Conservation (phyloP, 2,329 filamentous ascomycete genomes). For the Aspergillus texensis region DNA sequence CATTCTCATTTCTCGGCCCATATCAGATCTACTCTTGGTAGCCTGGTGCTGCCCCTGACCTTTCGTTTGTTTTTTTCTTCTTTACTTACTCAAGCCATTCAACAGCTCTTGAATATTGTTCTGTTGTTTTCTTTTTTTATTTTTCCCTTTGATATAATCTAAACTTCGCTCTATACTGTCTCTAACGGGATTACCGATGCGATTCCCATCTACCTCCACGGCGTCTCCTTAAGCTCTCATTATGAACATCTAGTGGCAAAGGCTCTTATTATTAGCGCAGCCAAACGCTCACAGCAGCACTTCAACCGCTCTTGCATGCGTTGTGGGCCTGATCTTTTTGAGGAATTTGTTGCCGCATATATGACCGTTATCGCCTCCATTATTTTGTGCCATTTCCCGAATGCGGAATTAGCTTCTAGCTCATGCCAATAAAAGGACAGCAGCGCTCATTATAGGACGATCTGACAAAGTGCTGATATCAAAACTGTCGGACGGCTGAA, state of each 20-base stretch:
- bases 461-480: not conserved
- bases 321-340: not conserved
- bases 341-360: not conserved
- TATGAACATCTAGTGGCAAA: slow-evolving; percentile 11
- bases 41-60: slow-evolving; percentile 5
- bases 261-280: slow-evolving; percentile 5
- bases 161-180: not conserved
- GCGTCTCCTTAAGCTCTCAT: slow-evolving; percentile 4
- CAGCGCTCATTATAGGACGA: not conserved
- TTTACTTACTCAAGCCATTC: not conserved
- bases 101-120: not conserved
- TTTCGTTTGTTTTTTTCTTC: not conserved
- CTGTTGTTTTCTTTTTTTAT: not conserved
- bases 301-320: not conserved
- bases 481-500: not conserved
- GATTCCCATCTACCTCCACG: slow-evolving; percentile 1
- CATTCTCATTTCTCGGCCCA: not conserved
- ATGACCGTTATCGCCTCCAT: not conserved
- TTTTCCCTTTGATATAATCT: not conserved
- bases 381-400: slow-evolving; percentile 12
- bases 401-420: slow-evolving; percentile 17
- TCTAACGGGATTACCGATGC: not conserved
- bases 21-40: not conserved
- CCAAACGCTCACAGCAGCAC: not conserved
- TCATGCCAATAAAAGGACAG: not conserved